Evolutionary conservation across 208 protist species (phyloP).

Genomic region (Trypanosomatidae sp.): DNA sequence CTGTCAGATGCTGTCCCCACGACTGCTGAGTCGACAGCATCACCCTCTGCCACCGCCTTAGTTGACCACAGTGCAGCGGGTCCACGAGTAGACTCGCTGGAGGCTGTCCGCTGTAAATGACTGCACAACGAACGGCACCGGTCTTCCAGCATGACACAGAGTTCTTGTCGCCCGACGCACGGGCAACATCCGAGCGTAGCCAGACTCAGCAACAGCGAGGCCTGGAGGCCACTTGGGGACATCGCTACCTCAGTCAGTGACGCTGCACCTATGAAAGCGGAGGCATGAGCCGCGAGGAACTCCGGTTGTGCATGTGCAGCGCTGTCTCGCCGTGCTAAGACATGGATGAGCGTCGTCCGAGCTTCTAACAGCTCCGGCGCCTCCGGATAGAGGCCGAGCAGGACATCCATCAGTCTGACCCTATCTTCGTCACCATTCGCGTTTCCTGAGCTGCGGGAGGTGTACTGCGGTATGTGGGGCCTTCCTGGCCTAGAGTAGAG

Average conservation of each 20-base stretch:
- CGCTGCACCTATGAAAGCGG: slow-evolving; percentile 3
- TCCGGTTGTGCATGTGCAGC: not conserved
- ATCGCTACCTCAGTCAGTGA: slow-evolving; percentile 8
- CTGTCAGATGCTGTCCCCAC: not conserved
- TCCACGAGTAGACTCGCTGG: not conserved
- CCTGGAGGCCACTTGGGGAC: not conserved
- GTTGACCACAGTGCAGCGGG: not conserved
- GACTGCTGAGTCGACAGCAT: not conserved
- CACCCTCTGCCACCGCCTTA: not conserved
- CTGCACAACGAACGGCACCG: not conserved
- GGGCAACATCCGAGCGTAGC: slow-evolving; percentile 4
- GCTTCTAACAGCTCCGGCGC: slow-evolving; percentile 7
- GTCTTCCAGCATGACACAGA: not conserved
- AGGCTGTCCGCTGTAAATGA: not conserved
- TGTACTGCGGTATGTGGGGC: not conserved
- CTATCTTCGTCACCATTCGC: not conserved
- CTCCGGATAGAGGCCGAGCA: slow-evolving; percentile 11
- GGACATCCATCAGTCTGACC: slow-evolving; percentile 13
- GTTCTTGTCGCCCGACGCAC: slow-evolving; percentile 1
- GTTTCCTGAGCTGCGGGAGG: not conserved
- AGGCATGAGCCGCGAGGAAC: not conserved
- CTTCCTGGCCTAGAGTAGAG: not conserved
- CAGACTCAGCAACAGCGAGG: slow-evolving; percentile 6
- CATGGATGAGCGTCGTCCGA: slow-evolving; percentile 7
- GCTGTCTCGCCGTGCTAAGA: not conserved